Base-by-base conservation (phyloP, 495 filamentous ascomycete genomes). In the Daldinia concentrica region DNA sequence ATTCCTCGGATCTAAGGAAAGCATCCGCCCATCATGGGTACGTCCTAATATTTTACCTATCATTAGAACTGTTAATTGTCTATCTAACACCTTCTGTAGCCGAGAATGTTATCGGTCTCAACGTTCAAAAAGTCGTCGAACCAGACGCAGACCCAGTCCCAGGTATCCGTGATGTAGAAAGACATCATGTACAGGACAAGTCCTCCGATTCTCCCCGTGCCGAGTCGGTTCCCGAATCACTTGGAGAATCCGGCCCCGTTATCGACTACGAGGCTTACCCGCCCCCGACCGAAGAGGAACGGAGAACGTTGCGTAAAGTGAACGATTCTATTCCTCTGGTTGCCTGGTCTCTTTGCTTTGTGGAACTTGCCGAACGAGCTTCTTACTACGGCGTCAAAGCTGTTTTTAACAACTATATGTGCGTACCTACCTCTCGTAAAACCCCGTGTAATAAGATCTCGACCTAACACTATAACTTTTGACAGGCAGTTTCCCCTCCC, bases 371-470 rank as follows among this genome's bases (percentile, higher is more conserved):
- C 11, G 85, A 87, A 66, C 79, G 84, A 37, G 82, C 82, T 9
- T 86, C 84, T 2, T 87, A 85, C 66, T 85, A 82, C 51, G 84
- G 84, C 8, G 78, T 80, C 0, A 74, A 81, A 39, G 79, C 79
- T 1, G 77, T 86, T 4, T 86, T 84, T 62, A 80, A 83, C 56
- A 88, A 88, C 66, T 86, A 81, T 57, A 72, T 86, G 54, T 48
- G 22, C 17, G 43, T 9, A 12, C 3, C 8, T 48, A 48, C 3
- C 17, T 48, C 3, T 48, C 3, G 8, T 4, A 48, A 24, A 22
- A 24, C 8, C 19, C 24, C 22, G 9, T 11, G 22, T 24, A 5
- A 48, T 12, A 12, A 48, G 8, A 11, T 1, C 43, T 11, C 6
- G 24, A 4, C 43, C 43, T 48, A 9, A 48, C 43, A 22, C 14